Evolutionary conservation across 768 basidiomycete genomes (phyloP).

Genomic region (Suillus plorans): DNA sequence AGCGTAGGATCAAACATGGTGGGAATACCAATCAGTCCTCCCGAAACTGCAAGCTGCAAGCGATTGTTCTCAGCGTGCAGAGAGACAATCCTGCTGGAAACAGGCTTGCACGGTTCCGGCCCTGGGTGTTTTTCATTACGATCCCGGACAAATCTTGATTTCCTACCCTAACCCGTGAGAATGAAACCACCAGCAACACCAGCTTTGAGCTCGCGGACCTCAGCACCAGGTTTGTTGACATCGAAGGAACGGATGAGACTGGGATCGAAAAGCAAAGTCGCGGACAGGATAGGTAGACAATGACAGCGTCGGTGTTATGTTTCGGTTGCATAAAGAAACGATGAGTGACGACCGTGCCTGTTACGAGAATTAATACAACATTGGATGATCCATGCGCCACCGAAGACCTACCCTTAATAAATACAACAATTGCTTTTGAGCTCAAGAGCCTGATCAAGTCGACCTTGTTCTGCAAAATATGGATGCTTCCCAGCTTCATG

Average conservation of each 20-base stretch:
- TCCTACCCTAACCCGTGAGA: conserved; percentile 81
- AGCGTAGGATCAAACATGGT: conserved; percentile 95
- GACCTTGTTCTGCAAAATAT: conserved; percentile 98
- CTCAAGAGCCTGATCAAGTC: conserved; percentile 94
- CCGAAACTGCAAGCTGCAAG: conserved; percentile 92
- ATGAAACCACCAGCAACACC: no score
- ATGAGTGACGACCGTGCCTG: conserved; percentile 97
- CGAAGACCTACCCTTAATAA: conserved; percentile 71
- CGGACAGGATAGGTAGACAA: conserved; percentile 92
- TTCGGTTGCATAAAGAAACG: conserved; percentile 96
- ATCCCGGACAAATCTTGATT: conserved; percentile 96
- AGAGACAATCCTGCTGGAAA: conserved; percentile 88
- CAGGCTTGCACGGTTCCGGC: conserved; percentile 91
- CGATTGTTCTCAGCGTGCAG: conserved; percentile 96
- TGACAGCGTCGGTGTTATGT: conserved; percentile 99
- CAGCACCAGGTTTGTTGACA: conserved; percentile 98
- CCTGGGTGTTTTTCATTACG: conserved; percentile 91
- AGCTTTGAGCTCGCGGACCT: conserved; percentile 95
- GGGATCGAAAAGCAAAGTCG: conserved; percentile 88
- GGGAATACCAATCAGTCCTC: conserved; percentile 97
- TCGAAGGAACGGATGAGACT: conserved; percentile 99
- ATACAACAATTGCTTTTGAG: conserved; percentile 93
- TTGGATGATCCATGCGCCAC: background rate
- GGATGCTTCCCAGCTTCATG: conserved; percentile 97
- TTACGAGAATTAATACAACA: background rate